Percentiles rank a stretch among this genome's conserved stretches.
Evolutionary conservation across 2,329 filamentous ascomycete species (phyloP).

Genomic region (Corynespora cassiicola): DNA sequence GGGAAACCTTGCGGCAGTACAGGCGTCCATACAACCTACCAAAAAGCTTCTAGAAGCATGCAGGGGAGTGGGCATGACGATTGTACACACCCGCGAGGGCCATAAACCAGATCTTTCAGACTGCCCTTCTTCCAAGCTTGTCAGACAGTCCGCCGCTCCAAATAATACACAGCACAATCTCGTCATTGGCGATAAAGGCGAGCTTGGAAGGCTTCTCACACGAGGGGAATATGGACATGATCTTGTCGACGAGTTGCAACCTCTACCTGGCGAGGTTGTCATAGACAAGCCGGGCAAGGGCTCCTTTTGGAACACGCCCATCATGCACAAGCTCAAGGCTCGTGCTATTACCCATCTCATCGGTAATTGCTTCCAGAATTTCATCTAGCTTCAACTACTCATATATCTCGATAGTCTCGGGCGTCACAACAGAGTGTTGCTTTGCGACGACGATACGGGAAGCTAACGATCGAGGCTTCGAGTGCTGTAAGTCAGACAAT

Average conservation of each 20-base stretch:
- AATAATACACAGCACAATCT: constrained; percentile 51
- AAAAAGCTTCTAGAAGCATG: constrained; percentile 52
- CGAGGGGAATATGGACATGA: constrained; percentile 63
- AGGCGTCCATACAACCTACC: constrained; percentile 48
- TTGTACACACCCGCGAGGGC: constrained; percentile 59
- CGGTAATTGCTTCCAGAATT: no score
- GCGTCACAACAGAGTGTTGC: constrained; percentile 66
- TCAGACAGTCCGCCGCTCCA: constrained; percentile 57
- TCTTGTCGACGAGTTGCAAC: constrained; percentile 61
- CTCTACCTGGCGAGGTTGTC: constrained; percentile 59
- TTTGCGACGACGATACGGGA: constrained; percentile 64
- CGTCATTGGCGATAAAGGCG: constrained; percentile 60
- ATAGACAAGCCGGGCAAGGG: constrained; percentile 67
- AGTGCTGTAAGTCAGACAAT: constrained; percentile 57
- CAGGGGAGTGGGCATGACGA: constrained; percentile 50
- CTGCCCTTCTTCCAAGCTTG: constrained; percentile 58
- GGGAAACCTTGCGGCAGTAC: constrained; percentile 48
- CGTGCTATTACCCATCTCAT: constrained; percentile 65
- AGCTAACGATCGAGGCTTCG: constrained; percentile 66
- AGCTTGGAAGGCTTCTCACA: constrained; percentile 61
- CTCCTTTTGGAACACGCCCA: constrained; percentile 63
- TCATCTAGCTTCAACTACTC: no score
- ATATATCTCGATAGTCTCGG: no score
- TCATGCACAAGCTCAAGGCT: constrained; percentile 61
- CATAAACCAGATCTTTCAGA: constrained; percentile 60